A percentile compares a stretch with the other conserved stretches of the same genome.
Evolutionary conservation across 495 filamentous ascomycete genomes (phyloP).

Genomic region (Aspergillus biplanus): DNA sequence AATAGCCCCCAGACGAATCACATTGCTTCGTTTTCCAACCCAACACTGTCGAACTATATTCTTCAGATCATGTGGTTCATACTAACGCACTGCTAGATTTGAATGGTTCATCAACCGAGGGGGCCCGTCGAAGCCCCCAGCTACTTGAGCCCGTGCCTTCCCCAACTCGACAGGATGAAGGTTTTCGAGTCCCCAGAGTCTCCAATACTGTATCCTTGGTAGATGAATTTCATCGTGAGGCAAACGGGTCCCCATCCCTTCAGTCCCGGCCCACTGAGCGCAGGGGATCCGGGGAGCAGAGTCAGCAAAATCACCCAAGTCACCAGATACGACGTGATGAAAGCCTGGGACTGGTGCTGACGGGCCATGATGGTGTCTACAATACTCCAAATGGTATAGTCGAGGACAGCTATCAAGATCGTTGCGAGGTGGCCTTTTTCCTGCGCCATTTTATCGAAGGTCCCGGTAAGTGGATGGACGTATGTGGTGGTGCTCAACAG

Average conservation of each 20-base stretch:
- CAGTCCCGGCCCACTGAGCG: neutral
- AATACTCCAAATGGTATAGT: neutral
- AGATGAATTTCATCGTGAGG: too few relatives aligned
- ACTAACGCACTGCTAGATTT: too few relatives aligned
- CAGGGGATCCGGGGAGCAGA: neutral
- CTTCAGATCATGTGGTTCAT: too few relatives aligned
- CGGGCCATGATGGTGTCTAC: neutral
- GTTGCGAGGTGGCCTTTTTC: slow-evolving; percentile 25
- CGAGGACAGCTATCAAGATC: slow-evolving; percentile 23
- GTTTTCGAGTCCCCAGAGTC: too few relatives aligned
- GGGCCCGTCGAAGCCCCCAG: too few relatives aligned
- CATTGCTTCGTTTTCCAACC: neutral
- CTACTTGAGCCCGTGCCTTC: too few relatives aligned
- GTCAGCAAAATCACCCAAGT: neutral
- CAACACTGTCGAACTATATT: neutral
- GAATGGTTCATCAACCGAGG: too few relatives aligned
- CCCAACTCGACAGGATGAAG: too few relatives aligned
- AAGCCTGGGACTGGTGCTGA: neutral
- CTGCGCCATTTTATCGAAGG: slow-evolving; percentile 26
- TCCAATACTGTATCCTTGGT: too few relatives aligned
- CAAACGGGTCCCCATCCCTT: too few relatives aligned
- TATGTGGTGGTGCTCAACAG: slow-evolving; percentile 12
- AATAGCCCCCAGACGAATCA: neutral
- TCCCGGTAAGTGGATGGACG: slow-evolving; percentile 26
- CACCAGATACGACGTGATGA: neutral